Evolutionary conservation across 352 stramenopile species (phyloP).

Genomic region (Phytophthora pistaciae): DNA sequence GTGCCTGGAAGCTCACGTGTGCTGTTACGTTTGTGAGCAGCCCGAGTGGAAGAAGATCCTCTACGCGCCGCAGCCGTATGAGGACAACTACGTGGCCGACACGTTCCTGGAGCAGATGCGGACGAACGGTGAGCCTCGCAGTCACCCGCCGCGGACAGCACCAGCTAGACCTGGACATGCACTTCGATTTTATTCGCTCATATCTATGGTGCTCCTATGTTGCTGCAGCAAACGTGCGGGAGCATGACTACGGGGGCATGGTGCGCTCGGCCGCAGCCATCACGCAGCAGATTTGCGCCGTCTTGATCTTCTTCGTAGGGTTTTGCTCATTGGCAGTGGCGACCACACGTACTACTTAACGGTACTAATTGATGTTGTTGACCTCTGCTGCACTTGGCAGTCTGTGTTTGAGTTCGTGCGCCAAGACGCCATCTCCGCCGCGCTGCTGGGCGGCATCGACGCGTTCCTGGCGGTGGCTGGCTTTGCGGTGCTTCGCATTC

Average conservation of each 20-base stretch:
- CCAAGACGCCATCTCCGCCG: slow-evolving; percentile 60
- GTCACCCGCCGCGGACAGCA: background rate
- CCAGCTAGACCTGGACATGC: background rate
- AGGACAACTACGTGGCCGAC: slow-evolving; percentile 92
- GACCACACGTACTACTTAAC: background rate
- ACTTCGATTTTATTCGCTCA: background rate
- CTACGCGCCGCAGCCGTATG: slow-evolving; percentile 88
- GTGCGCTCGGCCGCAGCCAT: slow-evolving; percentile 86
- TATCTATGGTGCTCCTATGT: background rate
- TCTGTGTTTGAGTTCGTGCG: slow-evolving; percentile 81
- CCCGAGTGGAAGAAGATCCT: slow-evolving; percentile 88
- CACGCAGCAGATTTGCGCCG: slow-evolving; percentile 89
- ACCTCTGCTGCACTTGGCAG: slow-evolving; percentile 33
- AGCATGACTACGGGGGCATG: slow-evolving; percentile 89
- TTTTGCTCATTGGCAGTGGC: background rate
- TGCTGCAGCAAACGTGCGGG: slow-evolving; percentile 73
- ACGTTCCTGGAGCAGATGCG: slow-evolving; percentile 92
- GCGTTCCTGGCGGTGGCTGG: slow-evolving; percentile 61
- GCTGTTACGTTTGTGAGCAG: slow-evolving; percentile 10
- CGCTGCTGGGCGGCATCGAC: slow-evolving; percentile 65
- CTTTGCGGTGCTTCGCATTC: slow-evolving; percentile 62
- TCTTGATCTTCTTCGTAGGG: slow-evolving; percentile 90
- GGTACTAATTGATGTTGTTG: background rate
- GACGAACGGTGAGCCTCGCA: slow-evolving; percentile 77
- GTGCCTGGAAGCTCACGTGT: slow-evolving; percentile 2